These are phyloP conservation scores for Pelargonium cotyledonis DNA, from an alignment of 441 rosid species.

Conservation along the genomic window DNA sequence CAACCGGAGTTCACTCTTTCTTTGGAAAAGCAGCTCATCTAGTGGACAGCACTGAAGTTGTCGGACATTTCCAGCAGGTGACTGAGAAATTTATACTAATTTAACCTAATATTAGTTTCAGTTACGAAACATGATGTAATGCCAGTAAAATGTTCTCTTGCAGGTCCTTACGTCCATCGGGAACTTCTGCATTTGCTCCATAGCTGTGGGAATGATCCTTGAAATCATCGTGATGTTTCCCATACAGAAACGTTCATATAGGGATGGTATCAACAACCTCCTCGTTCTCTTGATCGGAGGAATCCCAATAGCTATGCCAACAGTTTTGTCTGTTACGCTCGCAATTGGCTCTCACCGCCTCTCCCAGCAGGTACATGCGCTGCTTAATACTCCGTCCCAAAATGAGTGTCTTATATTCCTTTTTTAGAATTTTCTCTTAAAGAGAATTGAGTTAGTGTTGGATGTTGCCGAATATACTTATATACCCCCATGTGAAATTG, in stretches of 20 bases:
- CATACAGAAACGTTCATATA: slow-evolving; percentile 64
- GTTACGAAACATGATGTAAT: slow-evolving; percentile 5
- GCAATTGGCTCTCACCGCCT: slow-evolving; percentile 93
- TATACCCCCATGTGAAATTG: no score
- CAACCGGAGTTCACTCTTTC: slow-evolving; percentile 83
- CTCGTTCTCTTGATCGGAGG: slow-evolving; percentile 95
- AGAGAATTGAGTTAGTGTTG: no score
- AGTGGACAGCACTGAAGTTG: slow-evolving; percentile 66
- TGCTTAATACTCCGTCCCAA: slow-evolving; percentile 4
- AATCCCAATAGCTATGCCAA: slow-evolving; percentile 98
- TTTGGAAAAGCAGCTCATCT: slow-evolving; percentile 87
- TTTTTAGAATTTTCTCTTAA: no score
- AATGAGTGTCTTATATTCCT: no score
- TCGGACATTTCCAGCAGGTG: slow-evolving; percentile 91
- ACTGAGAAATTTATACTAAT: background rate
- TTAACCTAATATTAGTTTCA: background rate
- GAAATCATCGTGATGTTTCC: slow-evolving; percentile 94
- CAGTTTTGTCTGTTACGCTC: slow-evolving; percentile 86
- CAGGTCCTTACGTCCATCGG: slow-evolving; percentile 93
- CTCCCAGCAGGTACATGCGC: slow-evolving; percentile 64
- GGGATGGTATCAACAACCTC: slow-evolving; percentile 91
- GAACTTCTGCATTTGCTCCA: slow-evolving; percentile 97
- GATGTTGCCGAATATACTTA: no score
- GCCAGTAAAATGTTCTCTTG: slow-evolving; percentile 12
- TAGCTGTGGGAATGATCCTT: slow-evolving; percentile 84